A percentile compares a stretch with the other conserved stretches of the same genome.
These are phyloP conservation scores for Artemisia argyi DNA, from an alignment of 129 eudicot species.

Conservation along the genomic window DNA sequence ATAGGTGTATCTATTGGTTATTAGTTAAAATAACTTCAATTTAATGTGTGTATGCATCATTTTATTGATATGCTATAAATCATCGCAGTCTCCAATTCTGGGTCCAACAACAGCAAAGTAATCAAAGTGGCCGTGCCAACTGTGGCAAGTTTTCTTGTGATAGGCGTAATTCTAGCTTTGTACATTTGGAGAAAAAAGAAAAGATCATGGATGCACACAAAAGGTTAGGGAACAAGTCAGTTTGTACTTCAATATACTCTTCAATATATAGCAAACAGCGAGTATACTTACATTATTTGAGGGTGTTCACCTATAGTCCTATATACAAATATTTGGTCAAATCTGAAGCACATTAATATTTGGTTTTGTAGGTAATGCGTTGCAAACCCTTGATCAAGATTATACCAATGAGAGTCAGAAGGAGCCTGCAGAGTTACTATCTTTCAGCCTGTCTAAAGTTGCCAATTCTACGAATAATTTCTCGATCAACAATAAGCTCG, in stretches of 20 bases:
- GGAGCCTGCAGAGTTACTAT: neutral
- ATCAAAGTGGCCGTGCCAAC: neutral
- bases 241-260: too few relatives aligned
- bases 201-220: neutral
- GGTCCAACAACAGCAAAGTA: neutral
- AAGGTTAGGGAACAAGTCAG: neutral
- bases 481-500: slow-evolving; percentile 11
- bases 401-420: neutral
- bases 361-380: neutral
- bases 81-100: too few relatives aligned
- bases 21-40: too few relatives aligned
- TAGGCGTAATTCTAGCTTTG: neutral
- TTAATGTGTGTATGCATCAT: too few relatives aligned
- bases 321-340: neutral
- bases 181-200: neutral
- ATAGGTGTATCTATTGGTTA: too few relatives aligned
- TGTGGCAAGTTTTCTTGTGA: neutral
- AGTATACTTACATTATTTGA: too few relatives aligned
- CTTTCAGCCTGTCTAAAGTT: neutral
- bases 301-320: neutral
- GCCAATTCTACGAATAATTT: slow-evolving; percentile 17
- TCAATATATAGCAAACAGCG: too few relatives aligned
- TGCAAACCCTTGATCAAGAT: neutral
- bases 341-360: neutral
- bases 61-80: too few relatives aligned